These are phyloP conservation scores for Podaxis sp. DNA, from an alignment of 768 basidiomycete genomes.

Conservation along the genomic window DNA sequence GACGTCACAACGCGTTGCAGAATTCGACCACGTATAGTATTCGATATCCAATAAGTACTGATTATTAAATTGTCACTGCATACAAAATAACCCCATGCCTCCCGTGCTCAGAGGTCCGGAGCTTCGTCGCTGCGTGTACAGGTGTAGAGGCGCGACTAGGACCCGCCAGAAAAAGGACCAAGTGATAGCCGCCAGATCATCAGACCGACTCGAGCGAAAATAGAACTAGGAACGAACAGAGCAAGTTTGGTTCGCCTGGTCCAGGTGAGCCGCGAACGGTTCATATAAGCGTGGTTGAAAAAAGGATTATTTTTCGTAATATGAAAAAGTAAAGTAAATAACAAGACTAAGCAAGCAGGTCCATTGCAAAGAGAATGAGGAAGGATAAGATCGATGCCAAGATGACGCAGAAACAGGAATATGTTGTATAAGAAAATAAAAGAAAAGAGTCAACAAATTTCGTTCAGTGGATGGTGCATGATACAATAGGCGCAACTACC, in stretches of 20 bases:
- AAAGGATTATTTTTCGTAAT: background rate
- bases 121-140: background rate
- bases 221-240: slow-evolving; percentile 8
- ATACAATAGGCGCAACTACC: no score
- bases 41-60: background rate
- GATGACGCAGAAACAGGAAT: no score
- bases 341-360: background rate
- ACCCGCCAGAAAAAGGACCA: background rate
- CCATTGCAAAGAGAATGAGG: no score
- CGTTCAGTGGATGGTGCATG: no score
- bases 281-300: background rate
- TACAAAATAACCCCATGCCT: background rate
- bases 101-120: background rate
- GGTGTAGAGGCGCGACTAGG: background rate
- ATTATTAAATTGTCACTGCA: background rate
- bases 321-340: background rate
- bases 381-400: no score
- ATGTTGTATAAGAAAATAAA: no score
- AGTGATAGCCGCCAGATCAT: background rate
- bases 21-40: background rate
- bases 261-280: background rate
- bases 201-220: background rate
- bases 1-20: background rate
- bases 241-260: background rate
- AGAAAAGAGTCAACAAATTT: no score